Conservation (phyloP, 768 basidiomycete genomes). For the Leccinellum albellum region DNA sequence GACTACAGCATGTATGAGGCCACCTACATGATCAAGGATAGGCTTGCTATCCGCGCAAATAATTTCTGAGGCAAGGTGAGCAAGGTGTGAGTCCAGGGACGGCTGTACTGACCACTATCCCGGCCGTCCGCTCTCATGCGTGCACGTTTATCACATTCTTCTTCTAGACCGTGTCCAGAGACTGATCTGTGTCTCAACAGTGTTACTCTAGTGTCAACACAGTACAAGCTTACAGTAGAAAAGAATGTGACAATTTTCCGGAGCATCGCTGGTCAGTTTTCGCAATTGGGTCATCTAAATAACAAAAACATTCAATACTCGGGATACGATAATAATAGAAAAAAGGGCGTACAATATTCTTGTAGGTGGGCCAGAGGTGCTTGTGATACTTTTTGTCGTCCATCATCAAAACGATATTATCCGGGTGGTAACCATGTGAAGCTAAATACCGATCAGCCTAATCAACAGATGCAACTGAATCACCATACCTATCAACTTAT, state of each 20-base stretch:
- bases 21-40: constrained; percentile 24
- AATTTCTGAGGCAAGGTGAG: constrained; percentile 15
- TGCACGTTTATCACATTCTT: constrained; percentile 24
- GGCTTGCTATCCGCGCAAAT: constrained; percentile 15
- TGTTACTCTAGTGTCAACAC: too few relatives aligned
- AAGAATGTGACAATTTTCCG: constrained; percentile 45
- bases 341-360: neutral
- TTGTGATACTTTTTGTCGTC: neutral
- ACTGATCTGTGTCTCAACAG: neutral
- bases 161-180: constrained; percentile 21
- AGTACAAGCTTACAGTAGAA: constrained; percentile 47
- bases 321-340: neutral
- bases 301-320: neutral
- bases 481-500: constrained; percentile 16
- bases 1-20: neutral
- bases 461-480: neutral
- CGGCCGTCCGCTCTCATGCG: constrained; percentile 42
- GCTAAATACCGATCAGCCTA: neutral
- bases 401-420: neutral
- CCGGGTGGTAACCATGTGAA: neutral
- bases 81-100: neutral
- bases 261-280: constrained; percentile 39
- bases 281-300: constrained; percentile 37
- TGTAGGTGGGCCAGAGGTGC: neutral
- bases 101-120: constrained; percentile 40